Evolutionary conservation across 176 grass and related monocot genomes (phyloP), one percentile per base, ranked within the genome.

Genomic region (Oropetium thomaeum): DNA sequence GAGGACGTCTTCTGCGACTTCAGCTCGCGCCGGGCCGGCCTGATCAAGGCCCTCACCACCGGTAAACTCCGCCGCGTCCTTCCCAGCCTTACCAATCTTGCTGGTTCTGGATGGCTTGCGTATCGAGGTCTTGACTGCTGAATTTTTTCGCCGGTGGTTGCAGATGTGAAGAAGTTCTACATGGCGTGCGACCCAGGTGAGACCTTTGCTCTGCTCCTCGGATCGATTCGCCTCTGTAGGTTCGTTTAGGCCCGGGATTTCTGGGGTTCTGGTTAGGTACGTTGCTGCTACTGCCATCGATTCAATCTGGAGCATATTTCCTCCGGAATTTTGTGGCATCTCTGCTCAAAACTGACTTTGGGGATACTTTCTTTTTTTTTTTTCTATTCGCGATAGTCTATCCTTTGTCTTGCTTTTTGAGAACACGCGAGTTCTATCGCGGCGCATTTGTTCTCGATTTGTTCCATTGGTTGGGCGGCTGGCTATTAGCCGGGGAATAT

Each of bases 1-100:
- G 90, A 93, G 72, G 83, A 84, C 59, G 87, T 93, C 26, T 93
- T 93, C 64, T 44, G 81, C 26, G 90, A 93, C 57, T 93, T 70
- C 72, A 70, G 84, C 49, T 83, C 75, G 22, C 72, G 90, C 29
- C 90, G 77, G 49, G 45, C 77, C 64, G 90, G 90, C 43, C 85
- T 93, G 17, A 58, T 93, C 67, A 84, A 60, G 65, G 90, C 87
- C 33, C 87, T 93, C 77, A 89, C 90, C 60, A 79, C 83, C 12
- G 90, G 90, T 93, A 51, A 69, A n/a, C 17, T 30, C 48, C 25
- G 14, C 12, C 68, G 8, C 55, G 0, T 4, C 8, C 60, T 44
- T 31, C 54, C 20, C 7, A 13, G 49, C 15, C 32, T 61, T 57
- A 42, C 9, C 27, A 41, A 44, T 31, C 33, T 28, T 33, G 39